These are phyloP conservation scores for Wickerhamiella galacta DNA, from an alignment of 805 yeast genomes.

Conservation along the genomic window DNA sequence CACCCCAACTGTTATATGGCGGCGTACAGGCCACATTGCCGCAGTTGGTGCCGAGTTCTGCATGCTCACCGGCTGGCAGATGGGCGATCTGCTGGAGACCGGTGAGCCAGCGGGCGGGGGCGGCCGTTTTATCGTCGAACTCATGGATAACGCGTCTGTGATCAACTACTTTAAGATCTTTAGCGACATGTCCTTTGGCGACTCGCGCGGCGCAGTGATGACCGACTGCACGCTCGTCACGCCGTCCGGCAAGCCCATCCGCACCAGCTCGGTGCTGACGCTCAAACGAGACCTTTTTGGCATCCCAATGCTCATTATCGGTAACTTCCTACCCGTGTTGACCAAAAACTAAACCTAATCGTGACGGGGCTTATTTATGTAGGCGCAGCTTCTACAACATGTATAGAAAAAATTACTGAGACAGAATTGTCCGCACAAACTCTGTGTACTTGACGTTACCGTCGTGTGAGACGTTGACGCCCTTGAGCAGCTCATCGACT, in stretches of 20 bases:
- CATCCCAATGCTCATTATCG: constrained; percentile 91
- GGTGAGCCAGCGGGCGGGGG: background rate
- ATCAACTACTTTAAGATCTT: constrained; percentile 78
- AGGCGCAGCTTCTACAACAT: background rate
- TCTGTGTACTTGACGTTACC: constrained; percentile 88
- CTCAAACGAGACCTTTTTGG: constrained; percentile 90
- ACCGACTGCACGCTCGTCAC: constrained; percentile 62
- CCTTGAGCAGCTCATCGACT: constrained; percentile 90
- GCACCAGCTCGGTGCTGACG: constrained; percentile 83
- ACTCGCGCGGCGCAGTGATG: constrained; percentile 78
- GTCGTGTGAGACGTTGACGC: constrained; percentile 82
- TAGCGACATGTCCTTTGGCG: constrained; percentile 76
- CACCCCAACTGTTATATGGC: constrained; percentile 90
- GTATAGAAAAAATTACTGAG: constrained; percentile 1
- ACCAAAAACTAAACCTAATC: constrained; percentile 9
- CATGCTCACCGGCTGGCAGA: constrained; percentile 78
- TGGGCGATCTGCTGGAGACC: constrained; percentile 51
- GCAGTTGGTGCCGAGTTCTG: constrained; percentile 92
- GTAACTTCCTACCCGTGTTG: constrained; percentile 71
- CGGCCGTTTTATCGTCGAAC: constrained; percentile 32
- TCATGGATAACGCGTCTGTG: constrained; percentile 76
- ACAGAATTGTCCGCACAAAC: constrained; percentile 55
- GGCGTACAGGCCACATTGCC: constrained; percentile 89
- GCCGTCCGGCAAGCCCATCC: constrained; percentile 26
- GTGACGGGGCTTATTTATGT: background rate